Conservation (phyloP, 192 early-diverging fungal genomes). For the Tieghemiomyces parasiticus region DNA sequence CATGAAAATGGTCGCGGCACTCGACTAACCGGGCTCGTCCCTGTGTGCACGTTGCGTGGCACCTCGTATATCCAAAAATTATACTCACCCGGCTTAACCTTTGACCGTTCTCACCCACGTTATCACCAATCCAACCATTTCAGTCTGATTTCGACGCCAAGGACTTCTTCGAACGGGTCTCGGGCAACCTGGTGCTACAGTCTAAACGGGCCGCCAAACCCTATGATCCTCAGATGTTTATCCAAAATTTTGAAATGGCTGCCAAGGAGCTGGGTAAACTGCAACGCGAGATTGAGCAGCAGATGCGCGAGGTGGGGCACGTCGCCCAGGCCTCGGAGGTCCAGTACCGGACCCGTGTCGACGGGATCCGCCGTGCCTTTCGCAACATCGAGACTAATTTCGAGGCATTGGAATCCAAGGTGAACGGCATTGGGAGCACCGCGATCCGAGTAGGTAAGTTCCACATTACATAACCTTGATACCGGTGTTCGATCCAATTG, state of each 20-base stretch:
- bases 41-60: neutral
- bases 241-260: slow-evolving; percentile 75
- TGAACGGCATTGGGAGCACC: slow-evolving; percentile 87
- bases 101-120: neutral
- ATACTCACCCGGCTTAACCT: neutral
- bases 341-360: slow-evolving; percentile 58
- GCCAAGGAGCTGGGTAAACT: slow-evolving; percentile 70
- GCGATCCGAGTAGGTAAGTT: slow-evolving; percentile 79
- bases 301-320: slow-evolving; percentile 76
- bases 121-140: neutral
- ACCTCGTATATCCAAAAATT: neutral
- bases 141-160: slow-evolving; percentile 35
- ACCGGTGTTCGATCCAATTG: neutral
- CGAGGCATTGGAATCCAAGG: slow-evolving; percentile 72
- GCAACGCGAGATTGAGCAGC: slow-evolving; percentile 55
- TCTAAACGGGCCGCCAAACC: slow-evolving; percentile 24
- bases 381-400: slow-evolving; percentile 79
- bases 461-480: neutral
- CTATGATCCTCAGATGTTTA: slow-evolving; percentile 88
- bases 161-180: slow-evolving; percentile 41
- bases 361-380: slow-evolving; percentile 64
- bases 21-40: neutral
- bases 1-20: neutral
- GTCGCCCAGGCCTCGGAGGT: slow-evolving; percentile 56
- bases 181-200: slow-evolving; percentile 28